Percentiles rank a stretch among this genome's conserved stretches.
These are phyloP conservation scores for Chrysanthemum lavandulifolium DNA, from an alignment of 129 eudicot species.

Conservation along the genomic window DNA sequence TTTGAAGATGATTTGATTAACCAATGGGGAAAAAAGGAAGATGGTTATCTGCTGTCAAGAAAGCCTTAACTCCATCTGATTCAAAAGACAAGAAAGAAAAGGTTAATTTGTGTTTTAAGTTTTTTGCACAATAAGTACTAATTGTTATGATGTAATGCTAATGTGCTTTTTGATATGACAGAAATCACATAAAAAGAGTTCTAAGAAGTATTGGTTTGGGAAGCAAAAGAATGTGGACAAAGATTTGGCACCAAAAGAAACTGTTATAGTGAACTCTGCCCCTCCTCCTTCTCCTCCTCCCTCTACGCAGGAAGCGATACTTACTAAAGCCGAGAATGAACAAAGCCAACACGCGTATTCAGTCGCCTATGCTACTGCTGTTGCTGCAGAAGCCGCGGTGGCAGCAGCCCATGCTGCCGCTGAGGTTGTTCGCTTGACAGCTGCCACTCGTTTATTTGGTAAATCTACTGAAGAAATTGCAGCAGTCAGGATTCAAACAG, in stretches of 20 bases:
- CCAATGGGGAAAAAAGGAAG: conserved; percentile 72
- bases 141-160: conserved; percentile 16
- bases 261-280: conserved; percentile 18
- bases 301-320: conserved; percentile 37
- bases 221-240: conserved; percentile 39
- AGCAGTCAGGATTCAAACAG: conserved; percentile 60
- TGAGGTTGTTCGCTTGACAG: conserved; percentile 62
- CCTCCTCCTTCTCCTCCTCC: conserved; percentile 45
- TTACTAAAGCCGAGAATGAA: conserved; percentile 53
- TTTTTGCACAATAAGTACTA: background rate
- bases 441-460: conserved; percentile 37
- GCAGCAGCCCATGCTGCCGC: conserved; percentile 76
- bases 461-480: conserved; percentile 60
- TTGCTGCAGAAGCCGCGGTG: conserved; percentile 79
- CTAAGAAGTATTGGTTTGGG: conserved; percentile 62
- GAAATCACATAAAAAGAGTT: conserved; percentile 41
- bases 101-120: conserved; percentile 28
- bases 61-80: conserved; percentile 63
- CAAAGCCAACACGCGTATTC: conserved; percentile 73
- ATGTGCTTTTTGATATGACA: conserved; percentile 20
- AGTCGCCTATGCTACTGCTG: conserved; percentile 69
- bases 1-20: conserved; percentile 49
- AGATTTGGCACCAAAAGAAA: conserved; percentile 28
- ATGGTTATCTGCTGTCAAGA: conserved; percentile 73
- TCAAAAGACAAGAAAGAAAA: conserved; percentile 56